Evolutionary conservation across 257 asterid species (phyloP).

Genomic region (Cynanchum wilfordii): DNA sequence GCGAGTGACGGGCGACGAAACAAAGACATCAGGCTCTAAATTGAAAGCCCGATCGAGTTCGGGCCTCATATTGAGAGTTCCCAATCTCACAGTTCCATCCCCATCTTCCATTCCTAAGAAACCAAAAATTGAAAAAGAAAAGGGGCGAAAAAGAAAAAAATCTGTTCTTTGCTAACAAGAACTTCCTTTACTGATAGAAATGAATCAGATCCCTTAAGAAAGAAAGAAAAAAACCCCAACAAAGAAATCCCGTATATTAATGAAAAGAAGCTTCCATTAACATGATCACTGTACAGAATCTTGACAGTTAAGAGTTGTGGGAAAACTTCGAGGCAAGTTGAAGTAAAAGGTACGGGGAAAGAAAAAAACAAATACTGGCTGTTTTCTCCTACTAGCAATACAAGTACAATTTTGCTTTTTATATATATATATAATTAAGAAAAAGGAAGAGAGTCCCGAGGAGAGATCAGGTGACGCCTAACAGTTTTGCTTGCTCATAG

Average conservation of each 20-base stretch:
- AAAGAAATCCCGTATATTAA: neutral
- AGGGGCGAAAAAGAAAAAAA: neutral
- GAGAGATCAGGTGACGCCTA: slow-evolving; percentile 2
- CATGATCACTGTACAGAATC: slow-evolving; percentile 8
- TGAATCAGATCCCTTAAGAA: slow-evolving; percentile 28
- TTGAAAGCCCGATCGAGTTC: slow-evolving; percentile 35
- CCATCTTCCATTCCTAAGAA: slow-evolving; percentile 38
- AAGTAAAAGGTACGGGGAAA: neutral
- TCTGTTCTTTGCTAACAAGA: neutral
- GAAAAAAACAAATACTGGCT: neutral
- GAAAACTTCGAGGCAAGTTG: slow-evolving; percentile 18
- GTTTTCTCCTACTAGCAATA: neutral
- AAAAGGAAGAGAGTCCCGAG: slow-evolving; percentile 5
- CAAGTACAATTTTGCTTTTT: neutral
- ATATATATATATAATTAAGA: neutral
- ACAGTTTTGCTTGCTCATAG: slow-evolving; percentile 5
- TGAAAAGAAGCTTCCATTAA: slow-evolving; percentile 1
- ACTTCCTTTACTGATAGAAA: neutral
- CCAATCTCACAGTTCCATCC: slow-evolving; percentile 50
- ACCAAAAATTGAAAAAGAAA: no score
- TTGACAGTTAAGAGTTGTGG: slow-evolving; percentile 18
- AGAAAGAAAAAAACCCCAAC: neutral
- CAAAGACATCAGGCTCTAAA: slow-evolving; percentile 71
- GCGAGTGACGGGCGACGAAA: slow-evolving; percentile 87
- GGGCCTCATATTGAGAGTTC: slow-evolving; percentile 37